phyloP scores from a whole-genome alignment of 2,329 filamentous ascomycete species.

The Colletotrichum noveboracense region DNA sequence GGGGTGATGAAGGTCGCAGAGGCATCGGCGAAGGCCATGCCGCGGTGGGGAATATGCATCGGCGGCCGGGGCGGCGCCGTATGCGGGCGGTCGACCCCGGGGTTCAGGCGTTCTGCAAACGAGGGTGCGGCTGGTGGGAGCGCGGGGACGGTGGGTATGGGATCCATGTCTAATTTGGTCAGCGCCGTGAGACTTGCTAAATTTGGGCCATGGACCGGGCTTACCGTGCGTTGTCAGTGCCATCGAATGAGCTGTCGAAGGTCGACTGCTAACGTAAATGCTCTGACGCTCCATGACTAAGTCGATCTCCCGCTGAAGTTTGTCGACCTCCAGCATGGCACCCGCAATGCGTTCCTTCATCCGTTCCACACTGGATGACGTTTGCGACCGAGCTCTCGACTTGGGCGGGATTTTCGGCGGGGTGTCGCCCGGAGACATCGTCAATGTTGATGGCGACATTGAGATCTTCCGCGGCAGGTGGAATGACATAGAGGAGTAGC shows the following conservation, averaged over 20 bases:
- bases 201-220: not conserved
- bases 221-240: slow-evolving; percentile 22
- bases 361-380: slow-evolving; percentile 52
- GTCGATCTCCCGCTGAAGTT: slow-evolving; percentile 63
- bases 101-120: slow-evolving; percentile 60
- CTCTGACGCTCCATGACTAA: slow-evolving; percentile 65
- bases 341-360: slow-evolving; percentile 62
- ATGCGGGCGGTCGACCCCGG: slow-evolving; percentile 40
- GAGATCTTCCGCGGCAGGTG: slow-evolving; percentile 56
- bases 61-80: slow-evolving; percentile 39
- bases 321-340: slow-evolving; percentile 64
- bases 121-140: slow-evolving; percentile 62
- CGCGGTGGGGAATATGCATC: slow-evolving; percentile 34
- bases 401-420: slow-evolving; percentile 49
- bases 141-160: slow-evolving; percentile 62
- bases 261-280: slow-evolving; percentile 57
- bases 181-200: slow-evolving; percentile 5
- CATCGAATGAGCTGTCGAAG: slow-evolving; percentile 54
- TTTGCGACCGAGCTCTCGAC: slow-evolving; percentile 48
- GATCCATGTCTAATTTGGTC: slow-evolving; percentile 45
- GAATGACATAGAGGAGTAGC: slow-evolving; percentile 60
- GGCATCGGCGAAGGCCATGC: slow-evolving; percentile 34
- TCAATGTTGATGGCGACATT: slow-evolving; percentile 33
- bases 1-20: slow-evolving; percentile 34
- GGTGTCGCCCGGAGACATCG: slow-evolving; percentile 28